A percentile compares a stretch with the other conserved stretches of the same genome.
Conservation (phyloP, 805 yeast species). For the Candida namnaoensis region DNA sequence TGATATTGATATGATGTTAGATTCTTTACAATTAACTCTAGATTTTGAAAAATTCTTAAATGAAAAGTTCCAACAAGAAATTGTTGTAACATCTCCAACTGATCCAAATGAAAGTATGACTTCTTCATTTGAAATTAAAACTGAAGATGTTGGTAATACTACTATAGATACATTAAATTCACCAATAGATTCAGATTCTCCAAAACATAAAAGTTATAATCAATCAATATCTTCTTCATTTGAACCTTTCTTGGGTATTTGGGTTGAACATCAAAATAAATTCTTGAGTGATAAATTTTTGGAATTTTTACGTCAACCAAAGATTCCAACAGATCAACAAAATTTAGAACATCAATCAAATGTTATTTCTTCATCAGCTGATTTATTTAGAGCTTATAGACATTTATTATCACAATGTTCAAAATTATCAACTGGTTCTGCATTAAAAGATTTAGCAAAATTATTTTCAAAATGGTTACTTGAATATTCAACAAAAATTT, state of each 20-base stretch:
- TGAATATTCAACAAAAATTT: conserved; percentile 45
- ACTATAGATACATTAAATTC: too few relatives aligned
- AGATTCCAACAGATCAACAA: conserved; percentile 37
- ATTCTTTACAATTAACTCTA: conserved; percentile 63
- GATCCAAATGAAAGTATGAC: conserved; percentile 25
- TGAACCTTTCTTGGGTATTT: conserved; percentile 75
- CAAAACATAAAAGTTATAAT: conserved; percentile 22
- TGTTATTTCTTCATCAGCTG: conserved; percentile 82
- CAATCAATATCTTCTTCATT: conserved; percentile 55
- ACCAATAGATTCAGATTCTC: conserved; percentile 21
- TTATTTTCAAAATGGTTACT: conserved; percentile 61
- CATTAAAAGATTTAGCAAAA: conserved; percentile 34
- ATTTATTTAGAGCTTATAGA: conserved; percentile 71
- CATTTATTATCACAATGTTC: conserved; percentile 64
- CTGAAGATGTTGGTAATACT: too few relatives aligned
- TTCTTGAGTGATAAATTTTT: conserved; percentile 51
- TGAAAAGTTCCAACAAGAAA: conserved; percentile 36
- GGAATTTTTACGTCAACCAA: conserved; percentile 53
- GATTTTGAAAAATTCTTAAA: conserved; percentile 77
- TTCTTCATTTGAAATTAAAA: too few relatives aligned
- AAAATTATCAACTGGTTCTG: conserved; percentile 37
- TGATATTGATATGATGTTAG: conserved; percentile 58
- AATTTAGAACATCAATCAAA: conserved; percentile 44
- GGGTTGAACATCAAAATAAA: conserved; percentile 82
- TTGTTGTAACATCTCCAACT: conserved; percentile 9